phyloP scores from a whole-genome alignment of 495 filamentous ascomycete genomes.

The Xylaria curta region DNA sequence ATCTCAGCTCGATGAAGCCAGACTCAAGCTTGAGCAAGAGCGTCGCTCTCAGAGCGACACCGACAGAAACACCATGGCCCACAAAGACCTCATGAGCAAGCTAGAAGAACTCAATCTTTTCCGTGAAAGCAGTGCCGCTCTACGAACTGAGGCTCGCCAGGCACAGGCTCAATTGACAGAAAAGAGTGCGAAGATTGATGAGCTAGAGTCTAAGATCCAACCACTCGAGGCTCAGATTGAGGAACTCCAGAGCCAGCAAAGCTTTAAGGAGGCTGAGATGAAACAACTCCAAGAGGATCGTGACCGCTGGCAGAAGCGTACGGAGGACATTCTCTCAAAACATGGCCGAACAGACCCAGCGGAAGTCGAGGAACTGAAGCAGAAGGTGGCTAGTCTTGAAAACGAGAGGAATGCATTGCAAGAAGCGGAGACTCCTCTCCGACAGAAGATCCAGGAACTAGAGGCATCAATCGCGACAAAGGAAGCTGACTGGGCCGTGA shows the following conservation, averaged over 20 bases:
- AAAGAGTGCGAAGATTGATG: constrained; percentile 74
- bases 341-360: constrained; percentile 94
- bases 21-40: constrained; percentile 86
- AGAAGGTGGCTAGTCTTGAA: constrained; percentile 64
- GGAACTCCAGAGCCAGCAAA: constrained; percentile 79
- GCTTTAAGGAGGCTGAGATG: constrained; percentile 83
- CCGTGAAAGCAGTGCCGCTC: constrained; percentile 87
- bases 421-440: constrained; percentile 63
- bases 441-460: constrained; percentile 57
- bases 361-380: constrained; percentile 85
- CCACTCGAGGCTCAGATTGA: constrained; percentile 78
- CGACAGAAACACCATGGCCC: constrained; percentile 70
- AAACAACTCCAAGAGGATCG: constrained; percentile 84
- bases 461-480: constrained; percentile 52
- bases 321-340: constrained; percentile 92
- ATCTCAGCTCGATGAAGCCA: constrained; percentile 82
- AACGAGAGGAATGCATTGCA: constrained; percentile 73
- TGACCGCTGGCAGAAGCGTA: constrained; percentile 90
- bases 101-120: constrained; percentile 93
- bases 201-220: constrained; percentile 76
- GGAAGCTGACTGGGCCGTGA: constrained; percentile 50
- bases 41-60: constrained; percentile 76
- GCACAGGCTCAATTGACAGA: constrained; percentile 74
- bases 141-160: constrained; percentile 84
- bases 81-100: constrained; percentile 90